Percentiles rank a stretch among this genome's conserved stretches.
Conservation (phyloP, 2,329 filamentous ascomycete species). For the Calcarisporium arbuscula region DNA sequence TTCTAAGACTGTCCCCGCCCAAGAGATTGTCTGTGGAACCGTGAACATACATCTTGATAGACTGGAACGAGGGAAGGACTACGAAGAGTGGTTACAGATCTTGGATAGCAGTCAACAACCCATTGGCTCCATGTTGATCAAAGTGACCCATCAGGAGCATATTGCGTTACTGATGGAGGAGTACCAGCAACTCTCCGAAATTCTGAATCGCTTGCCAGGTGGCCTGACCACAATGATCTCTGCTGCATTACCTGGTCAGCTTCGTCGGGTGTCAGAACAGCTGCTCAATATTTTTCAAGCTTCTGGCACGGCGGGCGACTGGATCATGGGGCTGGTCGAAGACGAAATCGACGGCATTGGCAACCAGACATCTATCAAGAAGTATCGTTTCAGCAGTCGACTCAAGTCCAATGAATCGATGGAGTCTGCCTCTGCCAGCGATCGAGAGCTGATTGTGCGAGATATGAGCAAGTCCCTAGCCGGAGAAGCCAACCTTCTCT, state of each 20-base stretch:
- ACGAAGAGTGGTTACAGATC: constrained; percentile 84
- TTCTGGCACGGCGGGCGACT: constrained; percentile 74
- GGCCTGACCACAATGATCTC: constrained; percentile 82
- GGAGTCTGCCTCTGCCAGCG: constrained; percentile 45
- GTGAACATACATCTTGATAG: constrained; percentile 81
- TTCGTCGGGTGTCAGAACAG: constrained; percentile 76
- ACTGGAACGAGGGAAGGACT: constrained; percentile 67
- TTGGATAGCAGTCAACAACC: constrained; percentile 68
- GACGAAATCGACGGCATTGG: constrained; percentile 94
- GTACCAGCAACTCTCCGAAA: constrained; percentile 74
- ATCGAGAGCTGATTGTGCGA: constrained; percentile 65
- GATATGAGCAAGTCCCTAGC: constrained; percentile 75
- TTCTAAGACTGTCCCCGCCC: constrained; percentile 33
- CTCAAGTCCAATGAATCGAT: constrained; percentile 65
- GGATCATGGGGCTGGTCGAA: constrained; percentile 89
- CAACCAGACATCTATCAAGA: constrained; percentile 70
- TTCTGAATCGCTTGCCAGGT: constrained; percentile 78
- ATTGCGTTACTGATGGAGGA: constrained; percentile 82
- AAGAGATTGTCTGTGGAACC: constrained; percentile 56
- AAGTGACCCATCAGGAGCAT: constrained; percentile 77
- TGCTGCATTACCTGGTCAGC: constrained; percentile 66
- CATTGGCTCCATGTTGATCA: constrained; percentile 80
- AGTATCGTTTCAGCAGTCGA: constrained; percentile 65
- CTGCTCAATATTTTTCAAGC: constrained; percentile 95
- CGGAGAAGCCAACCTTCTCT: constrained; percentile 88